Evolutionary conservation across 1,139 yeast genomes (phyloP), one percentile per base, ranked within the genome.

Genomic region (Taiozyma sp.): DNA sequence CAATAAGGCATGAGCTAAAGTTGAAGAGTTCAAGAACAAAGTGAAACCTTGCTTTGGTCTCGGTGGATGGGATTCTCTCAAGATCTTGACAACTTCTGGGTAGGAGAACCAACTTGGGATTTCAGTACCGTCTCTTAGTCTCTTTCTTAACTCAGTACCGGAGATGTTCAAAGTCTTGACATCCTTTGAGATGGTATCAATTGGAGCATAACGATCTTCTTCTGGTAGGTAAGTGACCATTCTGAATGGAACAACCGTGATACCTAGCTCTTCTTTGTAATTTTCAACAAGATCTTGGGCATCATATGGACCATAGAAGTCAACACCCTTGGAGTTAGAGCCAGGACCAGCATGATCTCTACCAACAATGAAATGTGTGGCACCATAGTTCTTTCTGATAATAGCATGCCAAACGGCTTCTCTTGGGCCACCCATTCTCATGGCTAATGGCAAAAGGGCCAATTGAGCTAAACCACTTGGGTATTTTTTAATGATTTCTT

Each of bases 321-420:
- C 97, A 47, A 81, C 91, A 55, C 98, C 98, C 67, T 85, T 76
- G 50, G 97, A 89, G 79, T 91, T 91, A 61, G 80, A 79, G 60
- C 98, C 98, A 29, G 98, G 98, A 55, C 98, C 98, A 53, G 97
- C 97, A 67, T 91, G 98, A 70, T 91, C 97, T 75, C 99, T 85
- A 55, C 99, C 98, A 50, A 91, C 97, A 65, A 93, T 93, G 72
- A 91, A 91, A 70, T 91, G 98, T 51, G 96, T 88, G 50, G 96
- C 97, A 68, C 98, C 98, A 68, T 86, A 90, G 73, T 91, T 91
- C 77, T 90, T 88, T 73, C 98, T 86, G 67, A 91, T 91, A 66
- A 91, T 86, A 28, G 97, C 97, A 68, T 91, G 98, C 98, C 98
- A 91, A 49, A 91, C 86, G 35, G 98, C 98, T 74, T 91, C 98